A percentile compares a stretch with the other conserved stretches of the same genome.
These are phyloP conservation scores for Pholiota conissans DNA, from an alignment of 768 basidiomycete species.

Conservation along the genomic window DNA sequence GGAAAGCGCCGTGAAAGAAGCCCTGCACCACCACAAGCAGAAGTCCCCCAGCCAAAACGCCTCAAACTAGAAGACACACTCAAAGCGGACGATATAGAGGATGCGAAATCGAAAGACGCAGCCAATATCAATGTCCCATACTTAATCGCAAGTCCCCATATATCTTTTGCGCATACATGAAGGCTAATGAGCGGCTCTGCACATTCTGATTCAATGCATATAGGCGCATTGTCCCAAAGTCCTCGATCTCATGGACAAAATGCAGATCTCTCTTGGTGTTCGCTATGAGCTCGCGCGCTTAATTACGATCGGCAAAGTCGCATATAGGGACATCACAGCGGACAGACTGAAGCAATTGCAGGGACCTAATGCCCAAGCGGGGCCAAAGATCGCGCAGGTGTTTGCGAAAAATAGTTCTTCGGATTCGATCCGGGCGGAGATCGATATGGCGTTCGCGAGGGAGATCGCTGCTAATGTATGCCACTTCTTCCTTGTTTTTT, in stretches of 20 bases:
- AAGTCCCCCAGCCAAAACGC: too few species aligned
- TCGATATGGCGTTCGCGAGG: conserved; percentile 11
- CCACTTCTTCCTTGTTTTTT: background rate
- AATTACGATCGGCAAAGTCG: conserved; percentile 21
- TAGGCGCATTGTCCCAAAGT: conserved; percentile 16
- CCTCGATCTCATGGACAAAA: conserved; percentile 7
- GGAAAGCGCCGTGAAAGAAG: background rate
- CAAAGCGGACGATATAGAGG: background rate
- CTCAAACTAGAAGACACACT: too few species aligned
- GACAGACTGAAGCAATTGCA: conserved; percentile 19
- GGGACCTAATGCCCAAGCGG: conserved; percentile 14
- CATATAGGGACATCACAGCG: conserved; percentile 29
- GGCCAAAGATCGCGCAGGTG: conserved; percentile 7
- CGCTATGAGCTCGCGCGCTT: conserved; percentile 46
- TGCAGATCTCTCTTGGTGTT: conserved; percentile 13
- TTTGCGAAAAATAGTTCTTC: conserved; percentile 3
- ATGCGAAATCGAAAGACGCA: background rate
- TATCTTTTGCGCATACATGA: background rate
- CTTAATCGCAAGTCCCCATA: background rate
- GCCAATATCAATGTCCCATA: background rate
- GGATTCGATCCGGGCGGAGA: background rate
- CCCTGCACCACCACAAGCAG: too few species aligned
- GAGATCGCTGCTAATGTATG: conserved; percentile 25
- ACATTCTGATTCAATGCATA: background rate
- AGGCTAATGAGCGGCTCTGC: too few species aligned